phyloP scores from a whole-genome alignment of 129 eudicot species.

The Rutidosis leptorrhynchoides region DNA sequence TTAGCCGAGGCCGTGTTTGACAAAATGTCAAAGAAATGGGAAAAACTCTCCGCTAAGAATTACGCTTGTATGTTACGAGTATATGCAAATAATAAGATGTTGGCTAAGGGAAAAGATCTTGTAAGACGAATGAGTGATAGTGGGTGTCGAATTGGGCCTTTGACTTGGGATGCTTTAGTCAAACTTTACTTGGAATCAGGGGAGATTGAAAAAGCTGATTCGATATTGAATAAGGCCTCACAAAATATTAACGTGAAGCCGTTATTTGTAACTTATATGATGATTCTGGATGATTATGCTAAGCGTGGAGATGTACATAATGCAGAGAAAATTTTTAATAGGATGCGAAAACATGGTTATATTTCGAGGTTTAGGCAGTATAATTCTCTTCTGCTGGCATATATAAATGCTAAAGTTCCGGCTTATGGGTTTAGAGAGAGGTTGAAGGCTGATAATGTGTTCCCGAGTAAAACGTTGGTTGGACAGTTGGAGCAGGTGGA shows the following conservation, averaged over 20 bases:
- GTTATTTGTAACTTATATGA: constrained; percentile 40
- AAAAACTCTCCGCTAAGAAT: constrained; percentile 40
- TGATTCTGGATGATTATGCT: constrained; percentile 60
- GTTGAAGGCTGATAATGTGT: constrained; percentile 69
- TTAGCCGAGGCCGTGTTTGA: constrained; percentile 76
- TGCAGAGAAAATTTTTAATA: constrained; percentile 64
- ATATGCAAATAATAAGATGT: constrained; percentile 64
- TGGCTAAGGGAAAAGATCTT: constrained; percentile 68
- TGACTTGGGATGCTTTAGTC: constrained; percentile 71
- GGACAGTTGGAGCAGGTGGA: constrained; percentile 48
- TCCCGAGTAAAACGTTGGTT: constrained; percentile 46
- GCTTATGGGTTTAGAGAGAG: constrained; percentile 77
- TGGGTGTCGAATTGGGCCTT: constrained; percentile 67
- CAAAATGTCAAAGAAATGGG: constrained; percentile 34
- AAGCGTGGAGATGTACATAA: constrained; percentile 72
- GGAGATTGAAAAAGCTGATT: constrained; percentile 76
- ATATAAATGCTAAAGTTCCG: constrained; percentile 59
- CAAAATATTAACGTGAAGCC: constrained; percentile 43
- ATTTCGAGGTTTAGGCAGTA: constrained; percentile 40
- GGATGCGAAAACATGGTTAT: constrained; percentile 67
- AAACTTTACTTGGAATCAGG: constrained; percentile 68
- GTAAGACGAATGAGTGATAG: constrained; percentile 59
- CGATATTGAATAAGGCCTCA: constrained; percentile 51
- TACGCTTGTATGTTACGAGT: constrained; percentile 49
- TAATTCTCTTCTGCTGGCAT: constrained; percentile 50